These are phyloP conservation scores for Ascochyta rabiei DNA, from an alignment of 2,329 filamentous ascomycete species.

Conservation along the genomic window DNA sequence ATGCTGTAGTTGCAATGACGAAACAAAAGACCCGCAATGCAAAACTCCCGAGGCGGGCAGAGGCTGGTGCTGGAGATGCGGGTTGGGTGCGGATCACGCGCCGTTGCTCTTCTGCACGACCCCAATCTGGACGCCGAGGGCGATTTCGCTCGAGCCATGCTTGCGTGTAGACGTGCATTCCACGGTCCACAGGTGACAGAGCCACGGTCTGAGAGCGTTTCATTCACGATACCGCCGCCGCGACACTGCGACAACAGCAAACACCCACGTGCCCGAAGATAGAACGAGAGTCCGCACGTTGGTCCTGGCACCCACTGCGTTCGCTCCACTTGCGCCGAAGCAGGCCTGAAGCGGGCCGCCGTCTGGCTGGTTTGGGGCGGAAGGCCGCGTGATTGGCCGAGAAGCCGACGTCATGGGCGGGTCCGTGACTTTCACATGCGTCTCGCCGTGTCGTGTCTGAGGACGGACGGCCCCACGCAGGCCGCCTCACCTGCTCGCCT, in stretches of 20 bases:
- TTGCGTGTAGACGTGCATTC: slow-evolving; percentile 6
- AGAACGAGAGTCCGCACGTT: slow-evolving; percentile 8
- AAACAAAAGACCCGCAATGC: not conserved
- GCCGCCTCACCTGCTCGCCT: slow-evolving; percentile 19
- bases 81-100: slow-evolving; percentile 10
- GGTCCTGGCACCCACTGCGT: not conserved
- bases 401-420: slow-evolving; percentile 13
- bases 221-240: not conserved
- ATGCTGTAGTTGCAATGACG: not conserved
- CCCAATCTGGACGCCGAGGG: slow-evolving; percentile 10
- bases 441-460: not conserved
- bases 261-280: slow-evolving; percentile 15
- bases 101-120: slow-evolving; percentile 1
- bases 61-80: not conserved
- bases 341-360: slow-evolving; percentile 5
- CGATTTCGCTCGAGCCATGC: slow-evolving; percentile 4
- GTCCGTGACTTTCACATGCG: slow-evolving; percentile 24
- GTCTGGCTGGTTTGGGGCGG: slow-evolving; percentile 6
- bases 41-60: too few relatives aligned
- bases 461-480: slow-evolving; percentile 20
- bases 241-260: slow-evolving; percentile 4
- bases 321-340: slow-evolving; percentile 1
- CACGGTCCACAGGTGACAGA: slow-evolving; percentile 4
- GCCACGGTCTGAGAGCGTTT: not conserved
- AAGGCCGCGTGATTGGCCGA: slow-evolving; percentile 17